Evolutionary conservation across 139 green algal species (phyloP).

Genomic region (Chlamydomonas urium): DNA sequence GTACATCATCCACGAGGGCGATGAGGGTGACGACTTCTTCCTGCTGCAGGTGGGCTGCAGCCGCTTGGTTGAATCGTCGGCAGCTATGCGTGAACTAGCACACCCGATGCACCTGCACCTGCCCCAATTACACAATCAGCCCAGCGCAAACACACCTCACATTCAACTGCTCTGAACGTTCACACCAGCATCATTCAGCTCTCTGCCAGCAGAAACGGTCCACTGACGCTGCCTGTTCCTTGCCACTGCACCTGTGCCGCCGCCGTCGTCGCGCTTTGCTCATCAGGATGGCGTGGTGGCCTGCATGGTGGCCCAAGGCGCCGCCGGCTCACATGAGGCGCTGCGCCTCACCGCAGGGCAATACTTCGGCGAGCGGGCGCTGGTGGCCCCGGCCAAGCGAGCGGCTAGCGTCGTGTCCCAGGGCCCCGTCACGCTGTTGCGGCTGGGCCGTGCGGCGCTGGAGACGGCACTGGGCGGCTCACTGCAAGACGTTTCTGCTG

Average conservation of each 20-base stretch:
- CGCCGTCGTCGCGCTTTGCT: too few species aligned
- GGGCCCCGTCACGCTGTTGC: slow-evolving; percentile 38
- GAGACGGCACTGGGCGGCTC: neutral
- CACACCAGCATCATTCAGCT: too few species aligned
- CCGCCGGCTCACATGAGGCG: slow-evolving; percentile 42
- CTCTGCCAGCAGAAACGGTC: too few species aligned
- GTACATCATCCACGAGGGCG: slow-evolving; percentile 47
- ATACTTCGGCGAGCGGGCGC: slow-evolving; percentile 71
- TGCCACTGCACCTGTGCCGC: too few species aligned
- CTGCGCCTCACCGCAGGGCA: slow-evolving; percentile 52
- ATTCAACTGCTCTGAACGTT: too few species aligned
- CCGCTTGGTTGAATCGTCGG: too few species aligned
- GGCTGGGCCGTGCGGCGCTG: slow-evolving; percentile 23
- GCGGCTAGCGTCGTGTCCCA: slow-evolving; percentile 50
- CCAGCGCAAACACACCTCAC: too few species aligned
- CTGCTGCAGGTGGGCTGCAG: slow-evolving; percentile 23
- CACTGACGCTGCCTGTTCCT: too few species aligned
- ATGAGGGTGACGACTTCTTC: slow-evolving; percentile 36
- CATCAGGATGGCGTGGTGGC: slow-evolving; percentile 50
- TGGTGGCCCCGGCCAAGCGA: slow-evolving; percentile 31
- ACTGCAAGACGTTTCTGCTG: too few species aligned
- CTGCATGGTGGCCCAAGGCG: slow-evolving; percentile 42
- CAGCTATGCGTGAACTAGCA: too few species aligned
- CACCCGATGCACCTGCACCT: too few species aligned
- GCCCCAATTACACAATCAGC: too few species aligned